Evolutionary conservation across 2,329 filamentous ascomycete genomes (phyloP), one percentile per base, ranked within the genome.

Genomic region (Aspergillus floridensis): DNA sequence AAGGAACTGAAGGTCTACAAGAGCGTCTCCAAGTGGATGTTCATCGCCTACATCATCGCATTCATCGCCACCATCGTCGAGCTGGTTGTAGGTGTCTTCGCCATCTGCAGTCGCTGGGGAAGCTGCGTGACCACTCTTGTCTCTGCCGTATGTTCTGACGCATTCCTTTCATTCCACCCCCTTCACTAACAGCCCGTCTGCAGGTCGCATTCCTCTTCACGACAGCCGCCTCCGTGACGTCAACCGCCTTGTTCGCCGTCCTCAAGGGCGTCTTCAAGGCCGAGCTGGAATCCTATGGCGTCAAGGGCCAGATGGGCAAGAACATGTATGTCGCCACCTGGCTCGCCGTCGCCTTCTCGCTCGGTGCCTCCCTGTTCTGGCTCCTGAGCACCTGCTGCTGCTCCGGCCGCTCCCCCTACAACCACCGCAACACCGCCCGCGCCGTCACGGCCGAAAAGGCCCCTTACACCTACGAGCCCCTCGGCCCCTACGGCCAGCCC

Each of bases 311-410:
- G 53, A 78, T 96, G 73, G 90, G 92, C 78, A 84, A 75, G 31
- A 79, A 81, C 60, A 93, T 90, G 79, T 86, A 95, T 57, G 83
- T 83, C 38, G 79, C 87, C 21, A 85, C 89, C 68, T 97, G 93
- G 91, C 81, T 98, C 61, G 88, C 88, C 48, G 88, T 88, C 44
- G 90, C 85, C 29, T 92, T 96, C 72, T 88, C 89, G 62, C 73
- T 95, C 35, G 90, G 76, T 47, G 88, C 89, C 7, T 86, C 85
- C 64, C 78, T 96, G 72, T 97, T 98, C 88, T 98, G 95, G 93
- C 80, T 93, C 71, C 86, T 96, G 75, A 91, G 88, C 76, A 85
- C 90, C 70, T 98, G 93, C 88, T 98, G 93, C 86, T 96, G 93
- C 82, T 87, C 84, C 67, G 91, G 91, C 50, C 81, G 83, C 67